Conservation (phyloP, 2,329 filamentous ascomycete species). For the Lecanosticta acicola region DNA sequence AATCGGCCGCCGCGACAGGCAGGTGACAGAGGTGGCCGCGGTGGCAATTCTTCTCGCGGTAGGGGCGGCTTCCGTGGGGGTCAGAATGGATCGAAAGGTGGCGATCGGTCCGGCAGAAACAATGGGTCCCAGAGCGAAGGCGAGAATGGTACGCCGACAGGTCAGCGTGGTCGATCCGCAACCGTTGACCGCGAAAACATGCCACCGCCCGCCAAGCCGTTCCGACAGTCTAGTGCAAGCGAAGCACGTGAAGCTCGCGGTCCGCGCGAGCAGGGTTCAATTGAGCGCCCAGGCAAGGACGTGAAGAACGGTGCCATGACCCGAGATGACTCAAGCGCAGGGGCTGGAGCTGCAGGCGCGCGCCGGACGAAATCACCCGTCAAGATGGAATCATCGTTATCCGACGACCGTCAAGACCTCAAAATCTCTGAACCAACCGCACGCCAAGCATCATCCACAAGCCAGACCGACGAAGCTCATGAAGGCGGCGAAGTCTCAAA, state of each 20-base stretch:
- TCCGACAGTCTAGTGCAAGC: slow-evolving; percentile 7
- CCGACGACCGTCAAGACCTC: slow-evolving; percentile 13
- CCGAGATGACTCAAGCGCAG: background rate
- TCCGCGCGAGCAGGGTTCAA: slow-evolving; percentile 9
- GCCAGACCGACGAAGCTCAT: slow-evolving; percentile 9
- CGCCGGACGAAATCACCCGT: slow-evolving; percentile 17
- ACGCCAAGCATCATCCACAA: slow-evolving; percentile 1
- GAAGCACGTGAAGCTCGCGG: slow-evolving; percentile 15
- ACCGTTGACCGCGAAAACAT: slow-evolving; percentile 27
- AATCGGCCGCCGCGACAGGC: slow-evolving; percentile 26
- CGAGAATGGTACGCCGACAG: slow-evolving; percentile 9
- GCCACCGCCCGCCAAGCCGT: slow-evolving; percentile 23
- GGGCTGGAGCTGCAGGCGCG: slow-evolving; percentile 1
- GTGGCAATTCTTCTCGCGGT: slow-evolving; percentile 46
- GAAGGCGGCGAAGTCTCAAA: slow-evolving; percentile 9
- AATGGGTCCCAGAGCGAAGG: slow-evolving; percentile 14
- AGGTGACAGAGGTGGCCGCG: slow-evolving; percentile 52
- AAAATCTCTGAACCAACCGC: slow-evolving; percentile 19
- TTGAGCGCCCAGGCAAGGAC: background rate
- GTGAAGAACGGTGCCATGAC: slow-evolving; percentile 4
- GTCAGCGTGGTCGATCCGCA: slow-evolving; percentile 17
- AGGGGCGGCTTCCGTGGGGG: slow-evolving; percentile 39
- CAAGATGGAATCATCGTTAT: slow-evolving; percentile 11
- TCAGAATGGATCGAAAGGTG: slow-evolving; percentile 34
- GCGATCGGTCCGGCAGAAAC: slow-evolving; percentile 31